Evolutionary conservation across 306 rosid species (phyloP).

Genomic region (Lupinus albus): DNA sequence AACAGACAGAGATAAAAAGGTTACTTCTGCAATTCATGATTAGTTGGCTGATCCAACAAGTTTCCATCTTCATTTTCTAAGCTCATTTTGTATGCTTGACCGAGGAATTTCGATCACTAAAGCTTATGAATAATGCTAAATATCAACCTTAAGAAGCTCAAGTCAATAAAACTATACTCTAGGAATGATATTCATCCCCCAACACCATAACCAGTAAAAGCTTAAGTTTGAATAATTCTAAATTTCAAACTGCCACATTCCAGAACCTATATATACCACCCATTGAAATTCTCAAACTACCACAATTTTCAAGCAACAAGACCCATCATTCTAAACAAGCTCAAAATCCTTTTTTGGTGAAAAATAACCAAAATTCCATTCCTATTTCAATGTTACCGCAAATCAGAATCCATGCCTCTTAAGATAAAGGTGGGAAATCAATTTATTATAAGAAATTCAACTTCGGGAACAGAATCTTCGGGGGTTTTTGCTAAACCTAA

Average conservation of each 20-base stretch:
- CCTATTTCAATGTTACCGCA: constrained; percentile 44
- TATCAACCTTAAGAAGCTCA: constrained; percentile 38
- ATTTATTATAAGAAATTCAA: constrained; percentile 16
- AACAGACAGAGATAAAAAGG: constrained; percentile 19
- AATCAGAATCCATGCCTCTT: constrained; percentile 38
- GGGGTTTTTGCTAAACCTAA: constrained; percentile 41
- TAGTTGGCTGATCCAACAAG: constrained; percentile 49
- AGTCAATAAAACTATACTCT: neutral
- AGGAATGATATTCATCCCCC: constrained; percentile 36
- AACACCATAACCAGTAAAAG: constrained; percentile 39
- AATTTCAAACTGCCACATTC: no score
- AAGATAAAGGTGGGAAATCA: neutral
- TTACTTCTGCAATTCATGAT: constrained; percentile 66
- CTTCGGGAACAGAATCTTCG: constrained; percentile 38
- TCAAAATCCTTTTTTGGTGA: constrained; percentile 35
- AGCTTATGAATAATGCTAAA: constrained; percentile 35
- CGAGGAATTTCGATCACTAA: constrained; percentile 38
- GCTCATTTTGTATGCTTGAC: constrained; percentile 66
- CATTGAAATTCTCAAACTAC: constrained; percentile 32
- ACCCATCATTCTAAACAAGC: constrained; percentile 42
- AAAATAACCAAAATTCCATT: constrained; percentile 38
- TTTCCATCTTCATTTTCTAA: constrained; percentile 55
- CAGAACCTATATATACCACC: neutral
- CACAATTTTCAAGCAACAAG: constrained; percentile 50
- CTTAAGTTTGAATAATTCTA: no score